Conservation (phyloP, 2,329 filamentous ascomycete genomes). For the Lecanicillium sp. region DNA sequence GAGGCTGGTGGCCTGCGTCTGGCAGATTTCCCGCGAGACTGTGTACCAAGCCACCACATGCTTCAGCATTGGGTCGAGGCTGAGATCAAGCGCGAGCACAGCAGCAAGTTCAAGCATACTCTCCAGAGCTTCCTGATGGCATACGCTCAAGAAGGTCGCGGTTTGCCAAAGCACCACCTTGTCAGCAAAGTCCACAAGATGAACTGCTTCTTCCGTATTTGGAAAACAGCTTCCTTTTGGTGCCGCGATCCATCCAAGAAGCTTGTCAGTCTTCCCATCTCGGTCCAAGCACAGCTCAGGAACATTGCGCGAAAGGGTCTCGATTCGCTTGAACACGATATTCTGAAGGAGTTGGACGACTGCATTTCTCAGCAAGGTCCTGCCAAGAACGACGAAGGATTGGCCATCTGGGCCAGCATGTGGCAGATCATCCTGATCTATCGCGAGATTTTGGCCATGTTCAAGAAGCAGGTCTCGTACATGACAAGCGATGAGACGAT, state of each 20-base stretch:
- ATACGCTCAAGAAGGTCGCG: slow-evolving; percentile 25
- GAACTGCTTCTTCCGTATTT: slow-evolving; percentile 42
- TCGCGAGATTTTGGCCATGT: slow-evolving; percentile 28
- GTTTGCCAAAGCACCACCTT: slow-evolving; percentile 32
- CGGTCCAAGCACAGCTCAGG: slow-evolving; percentile 31
- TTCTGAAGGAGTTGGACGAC: slow-evolving; percentile 31
- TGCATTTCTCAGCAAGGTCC: slow-evolving; percentile 29
- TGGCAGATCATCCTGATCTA: slow-evolving; percentile 44
- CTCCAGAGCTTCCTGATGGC: slow-evolving; percentile 28
- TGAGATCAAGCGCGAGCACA: slow-evolving; percentile 26
- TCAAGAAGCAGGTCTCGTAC: slow-evolving; percentile 19
- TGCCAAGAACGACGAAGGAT: slow-evolving; percentile 28
- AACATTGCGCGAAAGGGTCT: slow-evolving; percentile 29
- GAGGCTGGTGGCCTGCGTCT: slow-evolving; percentile 22
- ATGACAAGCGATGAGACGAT: slow-evolving; percentile 15
- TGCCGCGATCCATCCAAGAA: slow-evolving; percentile 30
- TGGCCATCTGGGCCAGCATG: slow-evolving; percentile 39
- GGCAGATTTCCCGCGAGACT: slow-evolving; percentile 27
- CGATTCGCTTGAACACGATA: slow-evolving; percentile 27
- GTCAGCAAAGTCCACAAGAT: slow-evolving; percentile 35
- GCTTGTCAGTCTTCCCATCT: slow-evolving; percentile 26
- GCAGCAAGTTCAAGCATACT: slow-evolving; percentile 22
- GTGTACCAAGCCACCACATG: slow-evolving; percentile 24
- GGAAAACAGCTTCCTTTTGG: slow-evolving; percentile 33
- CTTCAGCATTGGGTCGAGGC: slow-evolving; percentile 29